Percentiles rank a stretch among this genome's conserved stretches.
Conservation (phyloP, 306 rosid genomes). For the Cicer judaicum region DNA sequence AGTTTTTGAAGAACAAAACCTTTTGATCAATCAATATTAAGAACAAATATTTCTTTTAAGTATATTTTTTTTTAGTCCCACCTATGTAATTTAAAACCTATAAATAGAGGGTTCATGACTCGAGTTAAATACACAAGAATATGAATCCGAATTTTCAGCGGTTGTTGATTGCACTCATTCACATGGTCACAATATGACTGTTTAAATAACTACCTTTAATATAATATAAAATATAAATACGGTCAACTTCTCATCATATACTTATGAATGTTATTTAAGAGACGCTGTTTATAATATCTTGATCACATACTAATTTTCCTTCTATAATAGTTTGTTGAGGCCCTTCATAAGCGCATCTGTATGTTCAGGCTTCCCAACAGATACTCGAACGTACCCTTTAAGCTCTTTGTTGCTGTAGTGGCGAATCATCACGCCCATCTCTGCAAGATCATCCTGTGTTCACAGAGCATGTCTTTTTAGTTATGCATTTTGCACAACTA, state of each 20-base stretch:
- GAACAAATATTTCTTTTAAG: too few species aligned
- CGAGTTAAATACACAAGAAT: too few species aligned
- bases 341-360: slow-evolving; percentile 72
- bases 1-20: too few species aligned
- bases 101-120: too few species aligned
- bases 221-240: not conserved
- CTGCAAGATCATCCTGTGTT: slow-evolving; percentile 83
- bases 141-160: too few species aligned
- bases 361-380: slow-evolving; percentile 97
- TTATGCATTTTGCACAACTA: not conserved
- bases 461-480: slow-evolving; percentile 8
- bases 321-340: slow-evolving; percentile 56
- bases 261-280: not conserved
- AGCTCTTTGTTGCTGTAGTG: slow-evolving; percentile 91
- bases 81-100: too few species aligned
- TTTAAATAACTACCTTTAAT: not conserved
- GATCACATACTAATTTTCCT: slow-evolving; percentile 20
- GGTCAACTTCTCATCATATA: not conserved
- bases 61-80: too few species aligned
- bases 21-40: too few species aligned
- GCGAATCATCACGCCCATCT: slow-evolving; percentile 98
- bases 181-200: not conserved
- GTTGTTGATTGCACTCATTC: too few species aligned
- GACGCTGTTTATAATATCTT: not conserved
- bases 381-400: slow-evolving; percentile 83